Evolutionary conservation across 192 early-diverging fungal genomes (phyloP).

Genomic region (Podila minutissima): DNA sequence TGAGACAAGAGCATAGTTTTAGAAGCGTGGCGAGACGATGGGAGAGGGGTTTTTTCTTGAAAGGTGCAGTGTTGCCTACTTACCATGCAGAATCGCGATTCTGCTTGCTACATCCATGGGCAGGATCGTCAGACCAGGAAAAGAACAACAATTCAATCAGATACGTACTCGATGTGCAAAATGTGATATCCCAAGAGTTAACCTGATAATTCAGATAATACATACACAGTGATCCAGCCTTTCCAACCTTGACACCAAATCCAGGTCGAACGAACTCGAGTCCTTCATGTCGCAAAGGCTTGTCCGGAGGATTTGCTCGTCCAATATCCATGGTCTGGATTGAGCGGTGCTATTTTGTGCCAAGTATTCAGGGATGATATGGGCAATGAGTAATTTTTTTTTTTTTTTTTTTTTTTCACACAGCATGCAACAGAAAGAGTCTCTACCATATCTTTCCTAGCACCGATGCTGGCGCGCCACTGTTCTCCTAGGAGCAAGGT

Average conservation of each 20-base stretch:
- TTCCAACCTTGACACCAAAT: slow-evolving; percentile 56
- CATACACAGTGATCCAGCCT: slow-evolving; percentile 56
- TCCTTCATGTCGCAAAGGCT: slow-evolving; percentile 55
- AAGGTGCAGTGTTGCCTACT: background rate
- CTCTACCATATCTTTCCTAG: slow-evolving; percentile 6
- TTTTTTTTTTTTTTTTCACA: background rate
- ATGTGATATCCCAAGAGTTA: background rate
- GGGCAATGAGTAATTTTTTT: background rate
- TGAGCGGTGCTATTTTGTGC: slow-evolving; percentile 21
- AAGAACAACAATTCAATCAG: background rate
- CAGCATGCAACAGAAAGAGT: too few relatives aligned
- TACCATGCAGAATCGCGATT: slow-evolving; percentile 67
- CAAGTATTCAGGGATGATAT: background rate
- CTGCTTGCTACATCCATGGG: slow-evolving; percentile 47
- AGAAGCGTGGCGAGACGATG: background rate
- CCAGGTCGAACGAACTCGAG: slow-evolving; percentile 56
- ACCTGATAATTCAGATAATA: background rate
- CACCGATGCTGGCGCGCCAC: slow-evolving; percentile 30
- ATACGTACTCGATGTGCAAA: background rate
- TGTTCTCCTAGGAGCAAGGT: slow-evolving; percentile 40
- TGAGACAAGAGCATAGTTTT: background rate
- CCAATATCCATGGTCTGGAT: slow-evolving; percentile 38
- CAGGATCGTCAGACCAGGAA: background rate
- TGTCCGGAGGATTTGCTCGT: slow-evolving; percentile 56
- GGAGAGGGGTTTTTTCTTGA: background rate